Base-by-base conservation (phyloP, 2,329 filamentous ascomycete genomes). In the Lachnellula suecica region DNA sequence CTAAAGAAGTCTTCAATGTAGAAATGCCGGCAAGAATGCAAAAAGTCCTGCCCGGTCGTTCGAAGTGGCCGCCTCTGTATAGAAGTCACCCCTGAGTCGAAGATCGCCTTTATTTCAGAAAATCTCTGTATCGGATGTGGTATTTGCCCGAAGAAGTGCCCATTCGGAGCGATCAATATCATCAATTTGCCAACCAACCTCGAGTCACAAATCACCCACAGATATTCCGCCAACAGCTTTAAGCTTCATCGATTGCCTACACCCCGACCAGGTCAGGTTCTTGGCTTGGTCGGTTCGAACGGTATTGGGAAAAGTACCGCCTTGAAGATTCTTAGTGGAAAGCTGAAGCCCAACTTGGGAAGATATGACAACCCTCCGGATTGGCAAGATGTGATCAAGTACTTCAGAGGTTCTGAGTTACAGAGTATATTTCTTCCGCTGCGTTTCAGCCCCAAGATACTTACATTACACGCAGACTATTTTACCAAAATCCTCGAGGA, bases 291-390 rank as follows among this genome's bases (percentile, higher is more conserved):
- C 41, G 95, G 94, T 72, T 97, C 94, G 66, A 99, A 99, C 84
- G 94, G 95, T 91, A 99, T 97, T 67, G 94, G 94, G 74, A 99
- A 99, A 84, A 97, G 91, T 78, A 99, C 94, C n/a, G 95, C 94
- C 8, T 78, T 99, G 72, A 99, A 99, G 81, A 97, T 99, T 71
- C 85, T 99, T 66, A 96, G 91, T 68, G 94, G 94, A 70, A 99
- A 97, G 77, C 81, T 99, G 67, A 99, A 99, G 84, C 94, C 94
- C 54, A 99, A 99, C 73, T 74, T 99, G 74, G 94, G 95, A 61
- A 83, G 88, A 69, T 96, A 89, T 71, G 92, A 97, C 63, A 95
- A 97, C 74, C 93, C 94, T 8, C 95, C 94, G 13, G 94, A 99
- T 72, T 99, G 95, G 94, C 92, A 97, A 76, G 94, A 97, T 74